These are phyloP conservation scores for Sanghuangporus sanghuang DNA, from an alignment of 1,284 basidiomycete genomes.

Conservation along the genomic window DNA sequence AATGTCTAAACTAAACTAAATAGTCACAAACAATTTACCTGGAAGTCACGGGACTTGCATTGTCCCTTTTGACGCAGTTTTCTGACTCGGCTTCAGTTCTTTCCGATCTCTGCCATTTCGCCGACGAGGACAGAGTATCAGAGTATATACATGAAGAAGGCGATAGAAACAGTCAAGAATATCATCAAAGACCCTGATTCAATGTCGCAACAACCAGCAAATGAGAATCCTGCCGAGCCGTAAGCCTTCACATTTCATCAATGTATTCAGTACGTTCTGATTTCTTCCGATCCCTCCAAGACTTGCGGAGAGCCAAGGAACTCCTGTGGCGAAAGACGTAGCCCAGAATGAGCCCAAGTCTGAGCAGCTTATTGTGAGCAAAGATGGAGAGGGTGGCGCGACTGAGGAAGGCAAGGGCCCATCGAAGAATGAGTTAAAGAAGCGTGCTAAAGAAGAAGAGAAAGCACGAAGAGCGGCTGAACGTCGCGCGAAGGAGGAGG, in stretches of 20 bases:
- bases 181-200: neutral
- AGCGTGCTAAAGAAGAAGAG: slow-evolving; percentile 87
- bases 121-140: neutral
- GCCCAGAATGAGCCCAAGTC: neutral
- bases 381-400: slow-evolving; percentile 25
- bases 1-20: too few relatives aligned
- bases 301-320: neutral
- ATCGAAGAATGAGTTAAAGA: slow-evolving; percentile 91
- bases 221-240: neutral
- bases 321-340: neutral
- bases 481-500: slow-evolving; percentile 73
- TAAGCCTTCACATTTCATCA: neutral
- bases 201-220: neutral
- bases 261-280: neutral
- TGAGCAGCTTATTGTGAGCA: neutral
- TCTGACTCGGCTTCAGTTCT: neutral
- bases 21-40: neutral
- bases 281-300: neutral
- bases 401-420: slow-evolving; percentile 37
- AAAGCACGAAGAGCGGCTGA: slow-evolving; percentile 90
- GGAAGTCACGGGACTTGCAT: neutral
- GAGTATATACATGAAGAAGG: neutral
- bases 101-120: neutral
- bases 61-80: neutral
- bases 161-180: slow-evolving; percentile 1